phyloP scores from a whole-genome alignment of 2,329 filamentous ascomycete genomes.

The Didymella glomerata region DNA sequence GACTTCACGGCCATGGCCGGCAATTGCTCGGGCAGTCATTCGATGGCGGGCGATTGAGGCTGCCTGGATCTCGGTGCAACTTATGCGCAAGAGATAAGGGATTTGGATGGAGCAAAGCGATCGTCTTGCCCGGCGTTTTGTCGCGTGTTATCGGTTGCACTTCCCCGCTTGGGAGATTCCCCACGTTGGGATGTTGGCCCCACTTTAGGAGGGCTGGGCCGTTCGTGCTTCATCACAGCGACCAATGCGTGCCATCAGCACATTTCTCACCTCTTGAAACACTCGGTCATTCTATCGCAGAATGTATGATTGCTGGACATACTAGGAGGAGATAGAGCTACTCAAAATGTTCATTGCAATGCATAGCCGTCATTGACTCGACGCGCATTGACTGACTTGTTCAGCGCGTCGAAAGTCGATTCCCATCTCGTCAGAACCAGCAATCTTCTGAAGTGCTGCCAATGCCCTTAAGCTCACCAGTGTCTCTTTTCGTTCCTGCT shows the following conservation, averaged over 20 bases:
- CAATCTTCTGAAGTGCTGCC: background rate
- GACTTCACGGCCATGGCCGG: constrained; percentile 9
- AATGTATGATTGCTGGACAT: background rate
- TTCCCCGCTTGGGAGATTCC: constrained; percentile 18
- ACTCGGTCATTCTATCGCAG: too few species aligned
- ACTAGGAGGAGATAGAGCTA: background rate
- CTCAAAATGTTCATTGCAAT: background rate
- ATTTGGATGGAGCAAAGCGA: constrained; percentile 2
- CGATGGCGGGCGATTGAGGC: background rate
- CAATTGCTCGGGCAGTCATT: background rate
- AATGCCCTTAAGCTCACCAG: background rate
- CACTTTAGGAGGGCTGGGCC: background rate
- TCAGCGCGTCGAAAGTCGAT: background rate
- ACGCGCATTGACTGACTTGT: background rate
- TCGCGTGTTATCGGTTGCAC: constrained; percentile 11
- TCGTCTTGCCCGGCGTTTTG: background rate
- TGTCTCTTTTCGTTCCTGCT: background rate
- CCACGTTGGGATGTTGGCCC: constrained; percentile 9
- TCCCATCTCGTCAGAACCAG: background rate
- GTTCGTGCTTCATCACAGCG: too few species aligned
- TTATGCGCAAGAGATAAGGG: constrained; percentile 17
- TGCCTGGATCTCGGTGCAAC: background rate
- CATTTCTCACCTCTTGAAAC: too few species aligned
- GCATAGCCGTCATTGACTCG: background rate
- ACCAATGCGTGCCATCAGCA: too few species aligned